phyloP scores from a whole-genome alignment of 371 early-diverging fungal genomes.

The Mucor indicus region DNA sequence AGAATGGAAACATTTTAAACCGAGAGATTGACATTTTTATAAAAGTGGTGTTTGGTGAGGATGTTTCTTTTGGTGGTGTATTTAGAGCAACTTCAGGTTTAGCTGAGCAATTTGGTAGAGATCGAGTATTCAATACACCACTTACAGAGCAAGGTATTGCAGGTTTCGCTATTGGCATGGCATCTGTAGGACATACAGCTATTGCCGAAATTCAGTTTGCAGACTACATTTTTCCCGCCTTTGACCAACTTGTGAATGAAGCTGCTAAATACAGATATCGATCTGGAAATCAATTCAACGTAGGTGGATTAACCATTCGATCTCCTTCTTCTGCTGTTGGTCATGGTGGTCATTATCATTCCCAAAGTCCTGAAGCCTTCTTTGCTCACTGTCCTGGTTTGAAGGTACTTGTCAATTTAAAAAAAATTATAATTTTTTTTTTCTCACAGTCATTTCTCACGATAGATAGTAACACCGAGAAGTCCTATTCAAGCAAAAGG shows the following conservation, averaged over 20 bases:
- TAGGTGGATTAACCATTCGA: slow-evolving; percentile 90
- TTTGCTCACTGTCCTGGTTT: slow-evolving; percentile 96
- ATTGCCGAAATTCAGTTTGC: slow-evolving; percentile 99
- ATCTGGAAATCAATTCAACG: slow-evolving; percentile 89
- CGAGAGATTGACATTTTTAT: neutral
- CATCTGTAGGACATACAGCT: slow-evolving; percentile 93
- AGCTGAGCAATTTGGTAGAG: slow-evolving; percentile 85
- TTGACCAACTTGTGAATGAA: slow-evolving; percentile 99
- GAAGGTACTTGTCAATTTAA: slow-evolving; percentile 61
- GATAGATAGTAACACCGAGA: slow-evolving; percentile 85
- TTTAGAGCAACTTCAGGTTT: slow-evolving; percentile 95
- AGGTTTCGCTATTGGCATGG: slow-evolving; percentile 98
- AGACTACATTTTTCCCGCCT: slow-evolving; percentile 97
- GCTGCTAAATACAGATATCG: slow-evolving; percentile 97
- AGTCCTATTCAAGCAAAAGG: slow-evolving; percentile 97
- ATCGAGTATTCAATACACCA: slow-evolving; percentile 97
- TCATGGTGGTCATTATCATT: slow-evolving; percentile 97
- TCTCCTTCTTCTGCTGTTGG: slow-evolving; percentile 96
- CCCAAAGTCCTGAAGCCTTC: slow-evolving; percentile 94
- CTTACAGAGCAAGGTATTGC: slow-evolving; percentile 96
- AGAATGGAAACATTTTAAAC: no score
- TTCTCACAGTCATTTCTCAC: slow-evolving; percentile 18
- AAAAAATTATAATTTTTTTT: neutral
- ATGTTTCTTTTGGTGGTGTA: slow-evolving; percentile 97
- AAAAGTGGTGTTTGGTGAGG: slow-evolving; percentile 94